These are phyloP conservation scores for Fraxinus velutina DNA, from an alignment of 305 asterid species.

Conservation along the genomic window DNA sequence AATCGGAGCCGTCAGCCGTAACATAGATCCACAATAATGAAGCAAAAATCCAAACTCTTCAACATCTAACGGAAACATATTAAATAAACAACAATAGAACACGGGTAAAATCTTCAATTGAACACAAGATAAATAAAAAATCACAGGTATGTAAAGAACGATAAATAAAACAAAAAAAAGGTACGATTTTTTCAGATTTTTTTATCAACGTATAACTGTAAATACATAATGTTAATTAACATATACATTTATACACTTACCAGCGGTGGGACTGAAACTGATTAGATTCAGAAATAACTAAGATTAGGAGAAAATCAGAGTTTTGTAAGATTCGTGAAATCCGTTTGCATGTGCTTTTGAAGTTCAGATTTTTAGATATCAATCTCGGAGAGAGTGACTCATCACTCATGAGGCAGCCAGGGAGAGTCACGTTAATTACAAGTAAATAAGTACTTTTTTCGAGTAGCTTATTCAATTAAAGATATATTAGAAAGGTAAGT, in stretches of 20 bases:
- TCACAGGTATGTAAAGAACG: neutral
- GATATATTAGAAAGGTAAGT: neutral
- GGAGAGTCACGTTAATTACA: neutral
- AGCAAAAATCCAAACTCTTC: neutral
- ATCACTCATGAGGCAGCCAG: neutral
- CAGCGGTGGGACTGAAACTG: neutral
- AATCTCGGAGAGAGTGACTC: neutral
- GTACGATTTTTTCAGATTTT: neutral
- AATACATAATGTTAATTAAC: neutral
- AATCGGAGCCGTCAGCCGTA: neutral
- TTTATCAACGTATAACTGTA: neutral
- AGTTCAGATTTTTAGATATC: neutral
- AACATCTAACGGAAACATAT: neutral
- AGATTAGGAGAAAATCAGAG: neutral
- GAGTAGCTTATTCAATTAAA: neutral
- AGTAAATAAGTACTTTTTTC: neutral
- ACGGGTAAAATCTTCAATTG: neutral
- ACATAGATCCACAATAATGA: neutral
- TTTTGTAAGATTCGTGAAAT: neutral
- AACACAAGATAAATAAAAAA: neutral
- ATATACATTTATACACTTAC: neutral
- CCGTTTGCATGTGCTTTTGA: neutral
- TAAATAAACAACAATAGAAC: neutral
- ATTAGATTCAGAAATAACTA: neutral
- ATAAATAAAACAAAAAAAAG: neutral